These are phyloP conservation scores for Yamadazyma membranifaciens DNA, from an alignment of 1,139 yeast genomes.

Conservation along the genomic window DNA sequence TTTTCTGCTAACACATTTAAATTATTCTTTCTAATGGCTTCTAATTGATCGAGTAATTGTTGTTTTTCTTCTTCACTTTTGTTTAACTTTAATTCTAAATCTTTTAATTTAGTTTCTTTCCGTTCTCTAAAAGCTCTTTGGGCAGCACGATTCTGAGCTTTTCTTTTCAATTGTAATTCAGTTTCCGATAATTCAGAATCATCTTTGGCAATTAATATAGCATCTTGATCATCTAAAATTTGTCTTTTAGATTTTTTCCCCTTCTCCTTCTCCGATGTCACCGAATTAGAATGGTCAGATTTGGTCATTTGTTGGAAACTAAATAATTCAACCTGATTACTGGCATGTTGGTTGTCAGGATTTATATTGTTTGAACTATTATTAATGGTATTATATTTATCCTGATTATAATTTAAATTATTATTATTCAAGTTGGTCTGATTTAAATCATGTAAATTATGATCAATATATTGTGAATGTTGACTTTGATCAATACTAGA, in stretches of 20 bases:
- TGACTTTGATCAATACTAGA: no score
- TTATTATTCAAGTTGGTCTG: no score
- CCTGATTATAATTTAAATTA: no score
- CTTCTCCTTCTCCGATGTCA: conserved; percentile 1
- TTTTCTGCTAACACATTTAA: conserved; percentile 59
- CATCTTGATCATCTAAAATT: conserved; percentile 37
- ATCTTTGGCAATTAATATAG: conserved; percentile 36
- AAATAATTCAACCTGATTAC: background rate
- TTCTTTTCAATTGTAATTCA: conserved; percentile 55
- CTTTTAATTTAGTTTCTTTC: conserved; percentile 71
- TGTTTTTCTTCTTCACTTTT: conserved; percentile 61
- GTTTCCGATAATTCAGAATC: conserved; percentile 46
- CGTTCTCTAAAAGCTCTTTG: conserved; percentile 89
- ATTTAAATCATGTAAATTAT: background rate
- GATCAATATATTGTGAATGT: no score
- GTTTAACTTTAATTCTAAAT: conserved; percentile 58
- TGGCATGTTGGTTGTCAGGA: no score
- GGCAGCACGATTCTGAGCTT: conserved; percentile 86
- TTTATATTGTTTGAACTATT: background rate
- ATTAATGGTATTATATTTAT: no score
- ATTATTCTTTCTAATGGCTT: conserved; percentile 52
- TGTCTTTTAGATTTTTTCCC: conserved; percentile 22
- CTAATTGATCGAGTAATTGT: conserved; percentile 34
- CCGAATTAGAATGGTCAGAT: background rate
- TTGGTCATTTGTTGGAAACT: background rate